These are phyloP conservation scores for Alnus rubra DNA, from an alignment of 306 rosid genomes.

Conservation along the genomic window DNA sequence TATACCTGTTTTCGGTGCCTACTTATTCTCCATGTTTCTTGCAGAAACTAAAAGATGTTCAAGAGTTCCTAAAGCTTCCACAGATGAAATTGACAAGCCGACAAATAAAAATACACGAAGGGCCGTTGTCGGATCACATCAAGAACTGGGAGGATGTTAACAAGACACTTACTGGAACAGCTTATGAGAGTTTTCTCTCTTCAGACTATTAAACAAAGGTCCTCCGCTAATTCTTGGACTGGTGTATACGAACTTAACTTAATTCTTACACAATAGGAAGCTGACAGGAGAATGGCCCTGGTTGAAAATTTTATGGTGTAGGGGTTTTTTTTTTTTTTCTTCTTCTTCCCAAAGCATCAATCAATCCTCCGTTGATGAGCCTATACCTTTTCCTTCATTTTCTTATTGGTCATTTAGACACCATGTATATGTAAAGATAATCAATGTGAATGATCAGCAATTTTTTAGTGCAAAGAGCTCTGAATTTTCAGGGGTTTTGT, in stretches of 20 bases:
- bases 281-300: conserved; percentile 10
- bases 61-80: conserved; percentile 69
- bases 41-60: conserved; percentile 80
- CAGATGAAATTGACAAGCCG: conserved; percentile 64
- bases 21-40: conserved; percentile 19
- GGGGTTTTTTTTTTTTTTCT: conserved; percentile 31
- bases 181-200: conserved; percentile 65
- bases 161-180: conserved; percentile 62
- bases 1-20: not conserved
- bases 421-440: conserved; percentile 50
- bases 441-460: conserved; percentile 28
- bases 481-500: not conserved
- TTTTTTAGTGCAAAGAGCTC: conserved; percentile 20
- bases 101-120: conserved; percentile 83
- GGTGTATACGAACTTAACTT: conserved; percentile 53
- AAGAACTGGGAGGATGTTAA: conserved; percentile 86
- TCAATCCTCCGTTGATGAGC: conserved; percentile 42
- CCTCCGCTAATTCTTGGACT: conserved; percentile 36
- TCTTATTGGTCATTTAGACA: not conserved
- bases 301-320: conserved; percentile 20
- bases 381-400: conserved; percentile 6
- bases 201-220: conserved; percentile 53
- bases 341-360: conserved; percentile 13
- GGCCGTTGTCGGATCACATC: conserved; percentile 67
- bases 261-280: conserved; percentile 33